Base-by-base conservation (phyloP, 2,329 filamentous ascomycete genomes). In the Fusarium aywerte region DNA sequence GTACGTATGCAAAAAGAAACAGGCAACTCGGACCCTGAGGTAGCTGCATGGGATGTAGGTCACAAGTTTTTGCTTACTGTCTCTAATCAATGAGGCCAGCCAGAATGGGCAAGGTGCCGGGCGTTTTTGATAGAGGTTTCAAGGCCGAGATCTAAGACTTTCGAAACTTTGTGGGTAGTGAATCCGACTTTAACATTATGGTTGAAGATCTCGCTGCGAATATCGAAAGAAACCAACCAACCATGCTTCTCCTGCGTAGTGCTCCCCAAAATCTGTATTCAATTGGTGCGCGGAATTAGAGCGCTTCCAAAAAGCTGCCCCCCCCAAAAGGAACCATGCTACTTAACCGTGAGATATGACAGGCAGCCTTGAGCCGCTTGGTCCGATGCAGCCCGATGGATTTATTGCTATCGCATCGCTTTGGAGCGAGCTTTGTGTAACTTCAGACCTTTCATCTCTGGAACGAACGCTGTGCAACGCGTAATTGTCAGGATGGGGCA, bases 71-170 rank as follows among this genome's bases (percentile, higher is more conserved):
- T 47, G 16, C 42, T 21, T 55, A 40, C 27, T 44, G 52, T 39
- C 47, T 25, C n/a, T 33, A 25, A 35, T 48, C n/a, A 23, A 23
- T 48, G 21, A 33, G 16, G n/a, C 38, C 40, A 39, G n/a, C 38
- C 40, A 39, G 25, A 67, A 51, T 35, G 48, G 60, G 54, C 32
- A 58, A 60, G 48, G 58, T 57, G 69, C 58, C 69, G 70, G 70
- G 48, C 36, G 65, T 61, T 72, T 72, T 71, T 54, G 50, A 11
- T 43, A 47, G 44, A 53, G 47, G 51, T 40, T 39, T 54, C 38
- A 68, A 67, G 45, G 61, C 49, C 13, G 35, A 51, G 59, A 72
- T 66, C 58, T 57, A 56, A 71, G 62, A 69, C 62, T 48, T 43
- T n/a, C 3, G 29, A 44, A 21, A 23, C 9, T 35, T 25, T 21